Base-by-base conservation (phyloP, 2,329 filamentous ascomycete species). In the Aspergillus sp. region DNA sequence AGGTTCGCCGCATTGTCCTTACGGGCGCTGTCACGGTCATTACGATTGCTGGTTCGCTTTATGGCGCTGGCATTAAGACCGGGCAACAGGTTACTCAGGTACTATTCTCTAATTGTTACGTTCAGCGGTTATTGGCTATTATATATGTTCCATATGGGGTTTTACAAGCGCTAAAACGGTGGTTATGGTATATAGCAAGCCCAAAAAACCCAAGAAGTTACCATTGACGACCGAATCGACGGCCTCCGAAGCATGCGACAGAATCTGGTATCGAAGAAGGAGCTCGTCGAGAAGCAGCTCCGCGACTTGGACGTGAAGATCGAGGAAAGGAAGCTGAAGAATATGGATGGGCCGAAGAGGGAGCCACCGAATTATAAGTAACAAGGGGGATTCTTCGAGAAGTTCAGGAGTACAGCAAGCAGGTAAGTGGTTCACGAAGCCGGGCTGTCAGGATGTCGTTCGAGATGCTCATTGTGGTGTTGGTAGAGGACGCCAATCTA, bases 41-140 rank as follows among this genome's bases (percentile, higher is more conserved):
- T 50, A 87, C 85, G 1, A 82, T 82, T 6, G 81, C 80, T 1
- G 86, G 86, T 55, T 80, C 84, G 5, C 79, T 84, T 63, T 88
- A 87, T 66, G 87, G 87, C 23, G 86, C 87, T 19, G 81, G 81
- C 6, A 64, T 88, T 61, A 87, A 87, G 70, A 82, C 79, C 3
- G 73, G 80, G 32, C 76, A 81, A 63, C 82, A 87, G 53, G 72
- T 77, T 39, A 78, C 79, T 57, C 72, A 85, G 78, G 85, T 87
- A 74, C 47, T 25, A 21, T 41, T 45, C 9, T 30, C 32, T 13
- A 6, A 13, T 12, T 5, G 6, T 13, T 36, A 36, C 32, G 1
- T 36, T 36, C 7, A 5, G 32, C 32, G 12, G 5, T 2, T 36
- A 36, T 6, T 36, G 10, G 32, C 10, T 13, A 13, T 13, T 15